phyloP scores from a whole-genome alignment of 768 basidiomycete species.

The Lentinula lateritia region DNA sequence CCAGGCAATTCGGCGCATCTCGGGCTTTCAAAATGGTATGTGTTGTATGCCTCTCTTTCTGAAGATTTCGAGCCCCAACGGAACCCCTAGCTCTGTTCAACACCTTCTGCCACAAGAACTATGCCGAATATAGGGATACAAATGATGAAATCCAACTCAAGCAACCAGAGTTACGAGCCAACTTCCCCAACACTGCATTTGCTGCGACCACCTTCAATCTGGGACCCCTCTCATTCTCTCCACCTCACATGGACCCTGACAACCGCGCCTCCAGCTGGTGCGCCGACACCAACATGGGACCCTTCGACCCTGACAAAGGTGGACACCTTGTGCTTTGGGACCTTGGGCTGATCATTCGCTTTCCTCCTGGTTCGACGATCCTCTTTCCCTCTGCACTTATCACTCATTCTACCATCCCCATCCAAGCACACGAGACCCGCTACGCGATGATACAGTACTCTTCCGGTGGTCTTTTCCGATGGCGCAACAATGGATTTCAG shows the following conservation, averaged over 20 bases:
- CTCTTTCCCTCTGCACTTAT: slow-evolving; percentile 16
- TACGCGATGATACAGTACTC: slow-evolving; percentile 17
- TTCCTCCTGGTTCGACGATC: not conserved
- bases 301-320: too few species aligned
- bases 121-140: too few species aligned
- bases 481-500: slow-evolving; percentile 13
- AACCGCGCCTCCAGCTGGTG: too few species aligned
- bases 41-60: not conserved
- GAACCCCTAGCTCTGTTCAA: too few species aligned
- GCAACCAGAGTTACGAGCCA: too few species aligned
- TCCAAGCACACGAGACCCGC: not conserved
- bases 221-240: not conserved
- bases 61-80: not conserved
- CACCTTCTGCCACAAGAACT: too few species aligned
- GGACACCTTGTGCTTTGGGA: too few species aligned
- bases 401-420: slow-evolving; percentile 8
- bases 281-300: too few species aligned
- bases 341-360: too few species aligned
- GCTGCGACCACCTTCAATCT: not conserved
- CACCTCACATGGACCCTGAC: too few species aligned
- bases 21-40: not conserved
- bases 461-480: slow-evolving; percentile 18
- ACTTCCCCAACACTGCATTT: not conserved
- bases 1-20: not conserved
- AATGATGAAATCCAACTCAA: too few species aligned